Evolutionary conservation across 2,329 filamentous ascomycete genomes (phyloP).

Genomic region (Allantophomopsis cytisporea): DNA sequence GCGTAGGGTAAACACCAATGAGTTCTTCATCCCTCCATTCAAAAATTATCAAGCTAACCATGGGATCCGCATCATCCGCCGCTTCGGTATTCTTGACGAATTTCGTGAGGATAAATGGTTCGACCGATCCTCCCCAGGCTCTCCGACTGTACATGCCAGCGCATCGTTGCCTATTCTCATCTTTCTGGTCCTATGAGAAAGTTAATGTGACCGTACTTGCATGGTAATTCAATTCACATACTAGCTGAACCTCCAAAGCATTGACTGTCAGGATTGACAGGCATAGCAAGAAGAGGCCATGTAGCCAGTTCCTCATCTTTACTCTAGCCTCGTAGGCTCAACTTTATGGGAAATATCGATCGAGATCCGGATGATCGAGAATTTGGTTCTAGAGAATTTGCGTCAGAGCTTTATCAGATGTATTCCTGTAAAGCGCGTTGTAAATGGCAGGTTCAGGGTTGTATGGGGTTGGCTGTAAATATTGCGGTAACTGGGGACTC

Average conservation of each 20-base stretch:
- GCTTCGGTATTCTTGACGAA: constrained; percentile 50
- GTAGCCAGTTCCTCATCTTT: constrained; percentile 41
- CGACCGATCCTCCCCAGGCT: constrained; percentile 75
- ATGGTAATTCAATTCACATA: constrained; percentile 18
- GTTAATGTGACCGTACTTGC: constrained; percentile 3
- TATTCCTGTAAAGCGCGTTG: too few species aligned
- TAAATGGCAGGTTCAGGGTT: neutral
- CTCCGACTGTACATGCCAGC: constrained; percentile 84
- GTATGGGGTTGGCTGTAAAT: neutral
- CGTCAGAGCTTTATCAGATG: too few species aligned
- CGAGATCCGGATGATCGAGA: too few species aligned
- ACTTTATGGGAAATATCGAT: too few species aligned
- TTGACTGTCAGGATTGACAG: constrained; percentile 37
- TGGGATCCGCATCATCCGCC: constrained; percentile 51
- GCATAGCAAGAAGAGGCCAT: constrained; percentile 34
- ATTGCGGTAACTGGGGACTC: too few species aligned
- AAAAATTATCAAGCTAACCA: constrained; percentile 79
- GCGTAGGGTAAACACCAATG: constrained; percentile 53
- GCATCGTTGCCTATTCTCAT: constrained; percentile 72
- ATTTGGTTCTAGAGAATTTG: too few species aligned
- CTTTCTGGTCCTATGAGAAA: constrained; percentile 51
- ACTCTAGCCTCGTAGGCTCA: constrained; percentile 12
- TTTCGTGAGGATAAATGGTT: constrained; percentile 80
- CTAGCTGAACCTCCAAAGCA: constrained; percentile 45
- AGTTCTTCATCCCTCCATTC: constrained; percentile 81